These are phyloP conservation scores for Piloderma croceum DNA, from an alignment of 768 basidiomycete genomes.

Conservation along the genomic window DNA sequence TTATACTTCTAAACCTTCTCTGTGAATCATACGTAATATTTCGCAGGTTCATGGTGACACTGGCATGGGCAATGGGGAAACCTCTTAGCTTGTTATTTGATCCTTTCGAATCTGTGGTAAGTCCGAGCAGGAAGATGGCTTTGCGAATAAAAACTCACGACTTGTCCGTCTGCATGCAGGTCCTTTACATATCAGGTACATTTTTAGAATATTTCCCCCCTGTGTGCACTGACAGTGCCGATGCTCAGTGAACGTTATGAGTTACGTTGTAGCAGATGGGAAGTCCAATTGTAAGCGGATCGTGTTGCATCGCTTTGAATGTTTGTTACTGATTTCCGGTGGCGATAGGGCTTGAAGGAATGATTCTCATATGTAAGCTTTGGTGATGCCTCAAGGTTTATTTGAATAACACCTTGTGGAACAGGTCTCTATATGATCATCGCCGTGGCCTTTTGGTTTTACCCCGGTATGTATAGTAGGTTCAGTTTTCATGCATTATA, in stretches of 20 bases:
- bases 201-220: constrained; percentile 34
- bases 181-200: constrained; percentile 34
- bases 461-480: constrained; percentile 26
- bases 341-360: constrained; percentile 78
- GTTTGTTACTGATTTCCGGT: too few species aligned
- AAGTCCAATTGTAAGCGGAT: constrained; percentile 85
- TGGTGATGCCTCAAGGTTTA: neutral
- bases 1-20: neutral
- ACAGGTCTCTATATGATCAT: constrained; percentile 70
- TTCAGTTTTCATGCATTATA: neutral
- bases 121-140: constrained; percentile 28
- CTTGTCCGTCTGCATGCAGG: constrained; percentile 11
- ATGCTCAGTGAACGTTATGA: constrained; percentile 68
- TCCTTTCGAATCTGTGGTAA: constrained; percentile 76
- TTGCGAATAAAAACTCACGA: neutral
- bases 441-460: constrained; percentile 65
- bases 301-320: too few species aligned
- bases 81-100: constrained; percentile 81
- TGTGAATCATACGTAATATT: constrained; percentile 1
- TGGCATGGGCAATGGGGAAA: constrained; percentile 81
- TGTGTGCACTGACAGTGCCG: constrained; percentile 25
- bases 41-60: constrained; percentile 59
- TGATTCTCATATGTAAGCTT: constrained; percentile 59
- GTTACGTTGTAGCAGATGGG: constrained; percentile 75
- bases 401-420: constrained; percentile 1